Evolutionary conservation across 345 rosid species (phyloP).

Genomic region (Citrus sp.): DNA sequence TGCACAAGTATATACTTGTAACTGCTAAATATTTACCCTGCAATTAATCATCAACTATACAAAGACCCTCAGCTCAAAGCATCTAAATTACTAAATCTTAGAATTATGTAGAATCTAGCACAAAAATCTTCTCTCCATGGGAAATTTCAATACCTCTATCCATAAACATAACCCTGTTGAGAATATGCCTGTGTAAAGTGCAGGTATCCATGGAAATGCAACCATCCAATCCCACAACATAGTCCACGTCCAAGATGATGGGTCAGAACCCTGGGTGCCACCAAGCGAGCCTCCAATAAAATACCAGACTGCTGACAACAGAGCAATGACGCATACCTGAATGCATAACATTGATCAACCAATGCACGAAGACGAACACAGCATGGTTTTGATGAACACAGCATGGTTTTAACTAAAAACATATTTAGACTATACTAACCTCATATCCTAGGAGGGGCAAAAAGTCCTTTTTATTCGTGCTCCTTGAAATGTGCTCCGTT

Average conservation of each 20-base stretch:
- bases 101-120: neutral
- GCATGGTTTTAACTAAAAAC: neutral
- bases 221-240: constrained; percentile 43
- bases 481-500: constrained; percentile 57
- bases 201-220: constrained; percentile 65
- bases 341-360: constrained; percentile 16
- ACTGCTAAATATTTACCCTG: neutral
- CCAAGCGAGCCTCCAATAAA: constrained; percentile 35
- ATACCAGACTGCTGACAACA: constrained; percentile 47
- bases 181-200: constrained; percentile 54
- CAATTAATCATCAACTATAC: neutral
- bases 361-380: neutral
- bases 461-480: constrained; percentile 40
- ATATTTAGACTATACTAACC: constrained; percentile 24
- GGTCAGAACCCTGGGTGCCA: constrained; percentile 25
- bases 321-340: constrained; percentile 47
- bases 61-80: neutral
- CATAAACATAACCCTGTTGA: constrained; percentile 58
- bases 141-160: constrained; percentile 47
- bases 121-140: neutral
- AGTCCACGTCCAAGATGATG: constrained; percentile 48
- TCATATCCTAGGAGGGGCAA: constrained; percentile 54
- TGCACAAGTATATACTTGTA: neutral
- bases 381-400: neutral
- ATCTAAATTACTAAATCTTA: neutral